Conservation (phyloP, 2,329 filamentous ascomycete species). For the Penicillium carneum region DNA sequence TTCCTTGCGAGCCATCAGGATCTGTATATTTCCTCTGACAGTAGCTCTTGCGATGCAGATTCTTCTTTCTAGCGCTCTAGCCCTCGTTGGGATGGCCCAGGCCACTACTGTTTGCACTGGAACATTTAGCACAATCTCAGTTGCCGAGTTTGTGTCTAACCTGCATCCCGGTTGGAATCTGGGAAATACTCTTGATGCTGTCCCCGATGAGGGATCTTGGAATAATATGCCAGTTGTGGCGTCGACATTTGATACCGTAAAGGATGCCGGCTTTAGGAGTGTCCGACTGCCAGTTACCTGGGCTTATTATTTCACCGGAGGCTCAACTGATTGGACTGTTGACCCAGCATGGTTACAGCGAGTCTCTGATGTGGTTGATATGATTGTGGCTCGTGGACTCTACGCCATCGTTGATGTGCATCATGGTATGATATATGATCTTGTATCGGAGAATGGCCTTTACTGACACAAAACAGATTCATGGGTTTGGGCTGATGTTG, state of each 20-base stretch:
- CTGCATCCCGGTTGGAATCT: constrained; percentile 67
- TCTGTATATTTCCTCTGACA: too few species aligned
- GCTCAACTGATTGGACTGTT: constrained; percentile 62
- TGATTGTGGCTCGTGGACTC: constrained; percentile 60
- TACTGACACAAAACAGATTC: constrained; percentile 49
- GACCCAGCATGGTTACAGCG: constrained; percentile 64
- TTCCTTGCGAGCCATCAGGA: neutral
- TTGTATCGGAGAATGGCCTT: neutral
- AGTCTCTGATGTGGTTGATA: constrained; percentile 65
- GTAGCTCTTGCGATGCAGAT: constrained; percentile 21
- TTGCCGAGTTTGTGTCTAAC: constrained; percentile 56
- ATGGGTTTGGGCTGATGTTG: constrained; percentile 65
- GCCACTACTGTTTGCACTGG: constrained; percentile 46
- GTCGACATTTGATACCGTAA: constrained; percentile 61
- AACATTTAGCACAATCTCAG: constrained; percentile 57
- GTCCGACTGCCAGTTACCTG: constrained; percentile 68
- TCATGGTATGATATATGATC: constrained; percentile 50
- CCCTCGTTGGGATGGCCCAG: constrained; percentile 18
- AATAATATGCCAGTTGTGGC: constrained; percentile 62
- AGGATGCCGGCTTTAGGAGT: constrained; percentile 64
- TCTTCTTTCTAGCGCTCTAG: constrained; percentile 15
- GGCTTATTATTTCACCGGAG: constrained; percentile 61
- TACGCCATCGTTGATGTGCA: constrained; percentile 66
- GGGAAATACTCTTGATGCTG: constrained; percentile 66
- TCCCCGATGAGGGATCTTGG: constrained; percentile 65